A percentile compares a stretch with the other conserved stretches of the same genome.
phyloP scores from a whole-genome alignment of 768 basidiomycete species.

The Podaxis rugospora region DNA sequence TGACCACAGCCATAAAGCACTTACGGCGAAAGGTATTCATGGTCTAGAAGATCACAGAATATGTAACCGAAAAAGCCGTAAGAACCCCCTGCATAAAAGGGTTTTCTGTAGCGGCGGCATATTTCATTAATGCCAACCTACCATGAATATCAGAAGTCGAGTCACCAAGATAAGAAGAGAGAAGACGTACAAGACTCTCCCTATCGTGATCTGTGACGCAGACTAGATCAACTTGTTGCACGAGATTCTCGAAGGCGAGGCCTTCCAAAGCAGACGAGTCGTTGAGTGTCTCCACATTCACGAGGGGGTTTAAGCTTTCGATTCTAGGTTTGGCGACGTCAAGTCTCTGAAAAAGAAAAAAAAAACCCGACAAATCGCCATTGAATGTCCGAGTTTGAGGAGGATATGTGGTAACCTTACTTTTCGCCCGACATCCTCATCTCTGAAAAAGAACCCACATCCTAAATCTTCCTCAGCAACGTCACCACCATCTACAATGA shows the following conservation, averaged over 20 bases:
- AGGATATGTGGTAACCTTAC: slow-evolving; percentile 38
- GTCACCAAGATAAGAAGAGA: slow-evolving; percentile 10
- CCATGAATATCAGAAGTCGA: slow-evolving; percentile 11
- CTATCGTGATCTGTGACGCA: slow-evolving; percentile 80
- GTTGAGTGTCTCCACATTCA: slow-evolving; percentile 68
- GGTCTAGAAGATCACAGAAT: slow-evolving; percentile 87
- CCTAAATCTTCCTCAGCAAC: slow-evolving; percentile 87
- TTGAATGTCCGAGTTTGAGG: slow-evolving; percentile 27
- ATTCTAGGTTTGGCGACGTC: slow-evolving; percentile 82
- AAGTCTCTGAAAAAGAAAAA: slow-evolving; percentile 59
- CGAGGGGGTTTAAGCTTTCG: slow-evolving; percentile 89
- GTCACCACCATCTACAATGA: slow-evolving; percentile 74
- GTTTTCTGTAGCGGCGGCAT: slow-evolving; percentile 70
- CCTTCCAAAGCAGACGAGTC: slow-evolving; percentile 42
- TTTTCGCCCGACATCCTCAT: slow-evolving; percentile 88
- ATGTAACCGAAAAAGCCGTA: slow-evolving; percentile 92
- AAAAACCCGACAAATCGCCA: slow-evolving; percentile 34
- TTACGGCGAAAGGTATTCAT: slow-evolving; percentile 84
- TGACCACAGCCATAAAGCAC: slow-evolving; percentile 25
- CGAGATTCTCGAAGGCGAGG: slow-evolving; percentile 51
- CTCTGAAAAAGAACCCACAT: slow-evolving; percentile 89
- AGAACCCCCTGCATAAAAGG: slow-evolving; percentile 89
- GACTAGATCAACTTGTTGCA: slow-evolving; percentile 74
- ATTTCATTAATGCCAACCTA: slow-evolving; percentile 77
- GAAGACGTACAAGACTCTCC: slow-evolving; percentile 59